These are phyloP conservation scores for Linnemannia elongata DNA, from an alignment of 192 early-diverging fungal genomes.

Conservation along the genomic window DNA sequence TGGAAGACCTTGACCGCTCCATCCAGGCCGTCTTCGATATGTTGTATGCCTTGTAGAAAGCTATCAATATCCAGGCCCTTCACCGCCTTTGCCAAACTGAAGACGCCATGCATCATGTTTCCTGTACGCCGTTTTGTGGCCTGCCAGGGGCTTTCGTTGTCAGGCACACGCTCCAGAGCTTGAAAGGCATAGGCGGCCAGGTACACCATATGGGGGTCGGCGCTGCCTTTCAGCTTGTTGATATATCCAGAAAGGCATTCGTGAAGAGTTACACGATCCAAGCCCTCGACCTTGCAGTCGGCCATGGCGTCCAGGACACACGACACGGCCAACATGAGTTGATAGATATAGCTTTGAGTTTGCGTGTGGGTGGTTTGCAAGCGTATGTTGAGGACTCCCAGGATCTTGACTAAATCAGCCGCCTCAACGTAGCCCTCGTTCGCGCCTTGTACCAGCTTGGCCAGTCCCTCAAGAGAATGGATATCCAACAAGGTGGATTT, in stretches of 20 bases:
- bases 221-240: neutral
- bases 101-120: neutral
- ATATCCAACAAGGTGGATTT: neutral
- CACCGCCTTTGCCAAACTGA: neutral
- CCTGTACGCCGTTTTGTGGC: neutral
- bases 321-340: constrained; percentile 2
- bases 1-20: neutral
- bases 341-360: constrained; percentile 7
- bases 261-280: constrained; percentile 7
- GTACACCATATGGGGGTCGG: constrained; percentile 9
- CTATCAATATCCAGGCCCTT: constrained; percentile 6
- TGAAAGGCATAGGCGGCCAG: constrained; percentile 22
- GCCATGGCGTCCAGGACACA: constrained; percentile 18
- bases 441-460: neutral
- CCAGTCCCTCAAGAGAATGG: constrained; percentile 4
- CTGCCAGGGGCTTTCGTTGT: constrained; percentile 20
- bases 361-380: constrained; percentile 3
- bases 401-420: constrained; percentile 10
- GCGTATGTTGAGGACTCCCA: neutral
- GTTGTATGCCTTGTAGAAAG: neutral
- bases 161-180: constrained; percentile 16
- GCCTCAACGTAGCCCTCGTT: neutral
- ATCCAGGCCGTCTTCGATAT: constrained; percentile 5
- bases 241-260: constrained; percentile 10
- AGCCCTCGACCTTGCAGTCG: constrained; percentile 6